A percentile compares a stretch with the other conserved stretches of the same genome.
Evolutionary conservation across 768 basidiomycete species (phyloP).

Genomic region (Amylocystis lapponica): DNA sequence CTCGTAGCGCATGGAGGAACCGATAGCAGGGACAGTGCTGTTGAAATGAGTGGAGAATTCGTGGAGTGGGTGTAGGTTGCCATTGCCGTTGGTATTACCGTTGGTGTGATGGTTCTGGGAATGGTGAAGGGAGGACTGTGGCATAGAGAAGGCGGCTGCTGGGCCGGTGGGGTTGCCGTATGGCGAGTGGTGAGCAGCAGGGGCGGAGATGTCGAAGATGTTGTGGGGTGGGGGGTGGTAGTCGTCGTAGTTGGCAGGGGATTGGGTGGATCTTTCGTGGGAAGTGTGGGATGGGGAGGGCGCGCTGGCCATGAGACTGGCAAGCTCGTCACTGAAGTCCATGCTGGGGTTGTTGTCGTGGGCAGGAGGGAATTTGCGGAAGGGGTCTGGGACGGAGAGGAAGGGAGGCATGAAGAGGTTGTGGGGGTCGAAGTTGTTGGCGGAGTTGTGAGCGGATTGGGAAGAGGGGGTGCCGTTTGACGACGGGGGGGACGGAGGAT

Average conservation of each 20-base stretch:
- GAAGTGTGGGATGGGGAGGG: conserved; percentile 24
- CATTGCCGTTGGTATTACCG: conserved; percentile 1
- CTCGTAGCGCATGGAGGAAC: conserved; percentile 30
- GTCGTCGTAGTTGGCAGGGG: conserved; percentile 25
- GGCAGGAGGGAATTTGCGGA: conserved; percentile 44
- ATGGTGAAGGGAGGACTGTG: conserved; percentile 23
- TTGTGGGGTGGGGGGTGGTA: conserved; percentile 41
- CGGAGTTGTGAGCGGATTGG: conserved; percentile 16
- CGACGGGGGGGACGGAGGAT: conserved; percentile 24
- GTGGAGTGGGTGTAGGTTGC: conserved; percentile 21
- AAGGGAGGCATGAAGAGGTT: conserved; percentile 40
- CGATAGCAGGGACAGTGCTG: conserved; percentile 28
- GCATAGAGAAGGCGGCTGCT: conserved; percentile 25
- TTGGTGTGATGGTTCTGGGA: neutral
- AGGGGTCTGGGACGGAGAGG: conserved; percentile 46
- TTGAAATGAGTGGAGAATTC: conserved; percentile 30
- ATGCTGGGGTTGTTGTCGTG: conserved; percentile 24
- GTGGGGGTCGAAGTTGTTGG: conserved; percentile 22
- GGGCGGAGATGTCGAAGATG: conserved; percentile 59
- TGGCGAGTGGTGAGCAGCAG: conserved; percentile 30
- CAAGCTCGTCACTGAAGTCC: conserved; percentile 69
- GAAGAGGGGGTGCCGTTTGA: conserved; percentile 13
- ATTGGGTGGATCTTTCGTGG: conserved; percentile 40
- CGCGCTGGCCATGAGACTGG: conserved; percentile 43
- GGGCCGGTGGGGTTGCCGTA: conserved; percentile 11